Base-by-base conservation (phyloP, 1,139 yeast genomes). In the Yamadazyma atlantica region DNA sequence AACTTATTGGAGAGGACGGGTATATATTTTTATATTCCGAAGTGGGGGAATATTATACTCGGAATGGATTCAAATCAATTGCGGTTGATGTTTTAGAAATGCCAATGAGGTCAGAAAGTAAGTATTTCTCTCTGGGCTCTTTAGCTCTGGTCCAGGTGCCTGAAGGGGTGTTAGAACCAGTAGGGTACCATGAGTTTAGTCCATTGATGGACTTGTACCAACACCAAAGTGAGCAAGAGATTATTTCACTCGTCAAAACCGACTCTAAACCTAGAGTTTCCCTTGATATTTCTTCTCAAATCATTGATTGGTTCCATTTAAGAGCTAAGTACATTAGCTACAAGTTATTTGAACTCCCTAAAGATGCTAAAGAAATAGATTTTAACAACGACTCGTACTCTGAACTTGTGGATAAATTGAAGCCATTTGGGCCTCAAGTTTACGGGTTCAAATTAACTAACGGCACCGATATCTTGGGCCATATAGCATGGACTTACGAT, bases 1-100 rank as follows among this genome's bases (percentile, higher is more conserved):
- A 54, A 4, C 39, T 48, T 13, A 42, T 68, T 32, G 19, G 12
- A 8, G 68, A 54, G 15, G 66, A 72, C 39, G 73, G 76, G 13
- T 69, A 73, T 37, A 60, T 72, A 11, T 75, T 72, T 40, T 65
- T 84, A 42, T 85, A 84, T 66, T 82, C 89, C 25, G 94, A 84
- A 51, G 73, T 85, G 28, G 90, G 88, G 4, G 80, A 79, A 40
- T 84, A 76, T 56, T 84, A 85, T 55, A 57, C 66, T 25, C 64
- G 67, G 40, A 69, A 73, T 49, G 94, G 87, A 1, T 85, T 80
- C 57, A 60, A 64, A 30, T 71, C 82, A 1, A 57, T 63, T 39
- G 75, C 66, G 29, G 76, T 78, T 8, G 79, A 66, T 5, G 29
- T 46, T 2, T 19, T 39, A 13, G 30, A 28, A 5, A 35, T 37